Conservation (phyloP, 1,284 basidiomycete genomes). For the Trichosporon sp. region DNA sequence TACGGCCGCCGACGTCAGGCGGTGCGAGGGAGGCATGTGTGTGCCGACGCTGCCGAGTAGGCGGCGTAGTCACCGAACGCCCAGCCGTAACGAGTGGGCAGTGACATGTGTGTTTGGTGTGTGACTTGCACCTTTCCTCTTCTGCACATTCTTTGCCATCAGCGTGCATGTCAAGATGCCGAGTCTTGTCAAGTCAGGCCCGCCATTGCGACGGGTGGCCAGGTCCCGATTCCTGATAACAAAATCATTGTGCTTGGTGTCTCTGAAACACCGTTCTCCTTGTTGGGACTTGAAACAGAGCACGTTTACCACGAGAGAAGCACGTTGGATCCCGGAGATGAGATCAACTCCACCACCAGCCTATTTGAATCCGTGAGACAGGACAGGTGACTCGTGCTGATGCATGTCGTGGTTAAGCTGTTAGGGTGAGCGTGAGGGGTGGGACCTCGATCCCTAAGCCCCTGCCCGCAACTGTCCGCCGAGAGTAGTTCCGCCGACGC, state of each 20-base stretch:
- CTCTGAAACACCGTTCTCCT: background rate
- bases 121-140: too few relatives aligned
- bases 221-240: background rate
- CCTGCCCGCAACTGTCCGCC: background rate
- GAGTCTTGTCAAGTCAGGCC: background rate
- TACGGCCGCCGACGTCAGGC: background rate
- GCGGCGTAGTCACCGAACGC: background rate
- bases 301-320: background rate
- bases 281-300: background rate
- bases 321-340: background rate
- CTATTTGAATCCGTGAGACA: background rate
- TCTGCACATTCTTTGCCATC: too few relatives aligned
- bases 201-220: background rate
- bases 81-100: background rate
- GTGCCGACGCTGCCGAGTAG: background rate
- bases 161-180: too few relatives aligned
- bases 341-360: background rate
- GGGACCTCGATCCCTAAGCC: background rate
- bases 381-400: background rate
- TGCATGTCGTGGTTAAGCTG: conserved; percentile 12
- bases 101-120: too few relatives aligned
- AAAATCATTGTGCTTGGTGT: background rate
- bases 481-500: background rate
- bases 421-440: background rate
- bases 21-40: background rate